Evolutionary conservation across 108 stramenopile species (phyloP).

Genomic region (Mayamaea pseudoterrestris): DNA sequence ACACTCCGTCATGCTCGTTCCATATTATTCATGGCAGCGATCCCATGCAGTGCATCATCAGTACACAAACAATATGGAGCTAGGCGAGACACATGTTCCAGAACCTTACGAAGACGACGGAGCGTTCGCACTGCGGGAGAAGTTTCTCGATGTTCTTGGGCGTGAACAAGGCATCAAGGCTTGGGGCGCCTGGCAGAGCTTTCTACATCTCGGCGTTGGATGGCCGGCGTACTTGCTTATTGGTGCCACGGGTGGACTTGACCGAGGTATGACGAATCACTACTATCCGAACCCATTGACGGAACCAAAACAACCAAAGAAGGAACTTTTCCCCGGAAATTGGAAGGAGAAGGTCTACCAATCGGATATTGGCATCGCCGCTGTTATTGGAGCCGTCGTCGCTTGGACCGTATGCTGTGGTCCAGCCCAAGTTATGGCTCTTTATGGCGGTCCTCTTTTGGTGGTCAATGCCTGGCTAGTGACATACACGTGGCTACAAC

Average conservation of each 20-base stretch:
- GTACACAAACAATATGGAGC: conserved; percentile 90
- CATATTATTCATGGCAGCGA: conserved; percentile 90
- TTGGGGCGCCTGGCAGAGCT: conserved; percentile 58
- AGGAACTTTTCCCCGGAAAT: conserved; percentile 78
- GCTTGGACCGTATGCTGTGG: conserved; percentile 69
- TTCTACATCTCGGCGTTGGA: conserved; percentile 67
- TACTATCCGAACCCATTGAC: conserved; percentile 51
- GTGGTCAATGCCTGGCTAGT: conserved; percentile 95
- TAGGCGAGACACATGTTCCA: conserved; percentile 90
- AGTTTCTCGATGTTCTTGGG: conserved; percentile 40
- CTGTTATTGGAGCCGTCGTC: conserved; percentile 43
- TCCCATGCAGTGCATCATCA: conserved; percentile 94
- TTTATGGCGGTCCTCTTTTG: conserved; percentile 89
- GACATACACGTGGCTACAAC: conserved; percentile 98
- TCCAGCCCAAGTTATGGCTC: conserved; percentile 58
- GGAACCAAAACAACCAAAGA: conserved; percentile 56
- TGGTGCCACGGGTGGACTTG: conserved; percentile 72
- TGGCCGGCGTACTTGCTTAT: conserved; percentile 81
- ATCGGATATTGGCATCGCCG: conserved; percentile 82
- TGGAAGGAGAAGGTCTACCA: conserved; percentile 85
- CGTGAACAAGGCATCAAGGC: conserved; percentile 37
- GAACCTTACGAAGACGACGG: conserved; percentile 22
- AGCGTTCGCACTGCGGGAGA: conserved; percentile 33
- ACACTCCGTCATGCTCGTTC: conserved; percentile 91
- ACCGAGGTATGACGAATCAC: conserved; percentile 68